These are phyloP conservation scores for Diaporthe batatas DNA, from an alignment of 2,329 filamentous ascomycete species.

Conservation along the genomic window DNA sequence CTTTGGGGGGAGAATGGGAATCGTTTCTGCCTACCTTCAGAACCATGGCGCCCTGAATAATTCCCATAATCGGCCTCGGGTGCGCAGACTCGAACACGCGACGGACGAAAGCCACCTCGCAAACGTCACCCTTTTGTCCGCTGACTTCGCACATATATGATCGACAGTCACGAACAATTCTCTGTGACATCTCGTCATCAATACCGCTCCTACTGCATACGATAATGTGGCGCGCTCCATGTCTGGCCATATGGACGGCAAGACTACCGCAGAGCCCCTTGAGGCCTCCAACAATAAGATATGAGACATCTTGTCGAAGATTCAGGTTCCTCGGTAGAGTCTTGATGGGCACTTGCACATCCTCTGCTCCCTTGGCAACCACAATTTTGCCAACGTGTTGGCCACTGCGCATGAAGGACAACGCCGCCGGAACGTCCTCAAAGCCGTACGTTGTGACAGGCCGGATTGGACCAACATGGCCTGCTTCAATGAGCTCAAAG, in stretches of 20 bases:
- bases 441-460: neutral
- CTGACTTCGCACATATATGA: conserved; percentile 43
- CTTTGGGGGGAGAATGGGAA: no score
- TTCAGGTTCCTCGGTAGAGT: neutral
- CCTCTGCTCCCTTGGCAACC: neutral
- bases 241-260: conserved; percentile 50
- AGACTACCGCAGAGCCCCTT: conserved; percentile 53
- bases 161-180: conserved; percentile 42
- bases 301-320: conserved; percentile 40
- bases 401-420: neutral
- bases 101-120: conserved; percentile 14
- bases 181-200: conserved; percentile 47
- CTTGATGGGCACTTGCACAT: neutral
- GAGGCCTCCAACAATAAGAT: conserved; percentile 55
- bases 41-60: conserved; percentile 31
- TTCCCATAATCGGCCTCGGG: conserved; percentile 12
- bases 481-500: neutral
- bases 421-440: neutral
- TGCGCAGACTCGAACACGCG: no score
- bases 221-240: conserved; percentile 52
- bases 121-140: conserved; percentile 43
- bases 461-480: neutral
- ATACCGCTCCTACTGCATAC: conserved; percentile 50
- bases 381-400: neutral
- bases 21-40: neutral